These are phyloP conservation scores for Ceratocystiopsis sp. DNA, from an alignment of 2,329 filamentous ascomycete species.

Conservation along the genomic window DNA sequence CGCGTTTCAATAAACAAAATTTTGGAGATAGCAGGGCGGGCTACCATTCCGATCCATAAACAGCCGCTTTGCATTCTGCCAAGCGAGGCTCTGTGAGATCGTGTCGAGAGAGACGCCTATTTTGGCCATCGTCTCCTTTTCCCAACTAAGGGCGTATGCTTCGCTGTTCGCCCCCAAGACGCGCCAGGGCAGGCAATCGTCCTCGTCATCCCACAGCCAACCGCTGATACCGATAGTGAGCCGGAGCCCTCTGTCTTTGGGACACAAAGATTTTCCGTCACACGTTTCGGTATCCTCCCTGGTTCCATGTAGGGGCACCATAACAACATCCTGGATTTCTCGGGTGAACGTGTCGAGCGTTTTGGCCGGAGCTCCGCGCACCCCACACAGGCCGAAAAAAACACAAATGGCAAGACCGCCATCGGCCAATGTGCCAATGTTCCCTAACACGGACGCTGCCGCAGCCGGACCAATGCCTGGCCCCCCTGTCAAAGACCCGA, in stretches of 20 bases:
- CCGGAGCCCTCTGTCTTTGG: constrained; percentile 51
- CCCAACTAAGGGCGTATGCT: constrained; percentile 71
- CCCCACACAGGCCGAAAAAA: constrained; percentile 82
- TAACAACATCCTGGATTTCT: constrained; percentile 78
- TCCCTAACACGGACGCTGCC: constrained; percentile 63
- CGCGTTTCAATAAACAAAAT: background rate
- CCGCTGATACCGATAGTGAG: constrained; percentile 74
- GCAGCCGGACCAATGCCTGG: constrained; percentile 56
- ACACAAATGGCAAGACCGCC: constrained; percentile 66
- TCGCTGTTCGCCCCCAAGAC: constrained; percentile 58
- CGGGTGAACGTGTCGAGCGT: constrained; percentile 79
- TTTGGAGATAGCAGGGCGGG: background rate
- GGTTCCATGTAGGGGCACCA: constrained; percentile 52
- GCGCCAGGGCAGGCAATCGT: constrained; percentile 64
- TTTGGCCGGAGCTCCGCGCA: constrained; percentile 56
- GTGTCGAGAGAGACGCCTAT: constrained; percentile 63
- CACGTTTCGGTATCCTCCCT: constrained; percentile 21
- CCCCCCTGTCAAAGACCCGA: constrained; percentile 65
- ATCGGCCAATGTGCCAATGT: constrained; percentile 63
- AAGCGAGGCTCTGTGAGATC: constrained; percentile 66
- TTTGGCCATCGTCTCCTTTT: constrained; percentile 58
- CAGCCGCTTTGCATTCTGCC: constrained; percentile 46
- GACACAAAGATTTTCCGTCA: constrained; percentile 32
- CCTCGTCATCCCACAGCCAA: constrained; percentile 56
- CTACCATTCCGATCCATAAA: constrained; percentile 28